Conservation (phyloP, 2,329 filamentous ascomycete genomes). For the Huntiella bhutanensis region DNA sequence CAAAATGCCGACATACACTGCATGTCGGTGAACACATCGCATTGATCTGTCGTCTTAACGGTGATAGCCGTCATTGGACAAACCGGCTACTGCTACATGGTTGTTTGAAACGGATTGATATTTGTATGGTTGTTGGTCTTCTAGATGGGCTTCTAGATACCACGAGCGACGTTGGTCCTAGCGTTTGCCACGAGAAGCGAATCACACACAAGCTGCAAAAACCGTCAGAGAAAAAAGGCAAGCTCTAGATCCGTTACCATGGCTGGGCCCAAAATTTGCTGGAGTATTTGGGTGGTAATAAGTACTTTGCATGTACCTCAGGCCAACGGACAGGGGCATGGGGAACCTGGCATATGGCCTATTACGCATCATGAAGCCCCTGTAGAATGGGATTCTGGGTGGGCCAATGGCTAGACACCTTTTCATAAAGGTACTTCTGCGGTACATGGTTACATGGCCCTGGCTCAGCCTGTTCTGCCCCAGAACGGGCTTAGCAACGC, state of each 20-base stretch:
- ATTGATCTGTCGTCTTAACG: no score
- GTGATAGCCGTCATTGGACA: no score
- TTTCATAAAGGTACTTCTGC: constrained; percentile 6
- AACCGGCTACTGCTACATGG: no score
- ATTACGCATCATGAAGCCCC: neutral
- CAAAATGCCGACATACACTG: no score
- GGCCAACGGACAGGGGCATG: constrained; percentile 5
- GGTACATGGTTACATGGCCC: constrained; percentile 5
- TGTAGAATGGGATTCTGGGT: constrained; percentile 1
- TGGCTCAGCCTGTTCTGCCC: neutral
- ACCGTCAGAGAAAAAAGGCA: constrained; percentile 1
- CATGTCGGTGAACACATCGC: neutral
- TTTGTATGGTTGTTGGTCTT: no score
- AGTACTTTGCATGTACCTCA: constrained; percentile 11
- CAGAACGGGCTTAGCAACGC: constrained; percentile 14
- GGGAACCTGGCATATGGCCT: neutral
- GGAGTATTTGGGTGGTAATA: neutral
- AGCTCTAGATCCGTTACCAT: neutral
- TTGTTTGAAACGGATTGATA: no score
- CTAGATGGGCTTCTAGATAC: neutral
- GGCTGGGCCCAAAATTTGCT: neutral
- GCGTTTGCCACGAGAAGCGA: neutral
- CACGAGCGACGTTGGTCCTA: neutral
- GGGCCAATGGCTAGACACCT: neutral
- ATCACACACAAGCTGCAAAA: neutral